Evolutionary conservation across 208 protist species (phyloP), one percentile per base, ranked within the genome.

Genomic region (Crithidia acanthocephali): DNA sequence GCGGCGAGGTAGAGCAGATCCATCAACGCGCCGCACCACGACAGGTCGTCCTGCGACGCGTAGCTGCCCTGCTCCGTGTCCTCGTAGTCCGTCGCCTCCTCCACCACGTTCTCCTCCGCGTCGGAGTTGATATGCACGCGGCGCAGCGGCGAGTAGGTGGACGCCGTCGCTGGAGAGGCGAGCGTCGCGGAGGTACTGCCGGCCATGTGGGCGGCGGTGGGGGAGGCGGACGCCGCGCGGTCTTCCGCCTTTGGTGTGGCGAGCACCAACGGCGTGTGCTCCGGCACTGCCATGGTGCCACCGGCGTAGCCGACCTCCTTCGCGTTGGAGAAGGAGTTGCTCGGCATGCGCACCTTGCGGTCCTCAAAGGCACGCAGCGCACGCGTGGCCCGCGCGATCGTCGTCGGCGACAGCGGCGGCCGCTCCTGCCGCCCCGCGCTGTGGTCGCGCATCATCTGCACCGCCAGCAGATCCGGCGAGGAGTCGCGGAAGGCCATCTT

Each of bases 1-100:
- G 75, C 74, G 45, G 80, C 80, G 50, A 95, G 85, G 58, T 83
- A 83, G 27, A 93, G 33, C 48, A 95, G 63, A n/a, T 91, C 76
- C 63, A 90, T 78, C 16, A 80, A 27, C 0, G 81, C 85, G 3
- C 45, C 53, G 28, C 74, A 68, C 73, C 74, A 84, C 18, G 76
- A 76, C 25, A 95, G 55, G 35, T 66, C 57, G 22, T 81, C 81
- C 20, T 83, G 66, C 30, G 77, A 80, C 33, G 79, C 76, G 51
- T 50, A 57, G 15, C 11, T 70, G 40, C 82, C 87, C 3, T 82
- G 76, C 8, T 84, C 79, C 13, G 66, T 65, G 11, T 74, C 68
- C n/a, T 66, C 73, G 13, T 28, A 61, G 16, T 72, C 65, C 3
- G 52, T 69, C 13, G 3, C 35, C 22, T 77, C 68, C 10, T 69